phyloP scores from a whole-genome alignment of 139 green algal species.

The Volvox reticuliferus region DNA sequence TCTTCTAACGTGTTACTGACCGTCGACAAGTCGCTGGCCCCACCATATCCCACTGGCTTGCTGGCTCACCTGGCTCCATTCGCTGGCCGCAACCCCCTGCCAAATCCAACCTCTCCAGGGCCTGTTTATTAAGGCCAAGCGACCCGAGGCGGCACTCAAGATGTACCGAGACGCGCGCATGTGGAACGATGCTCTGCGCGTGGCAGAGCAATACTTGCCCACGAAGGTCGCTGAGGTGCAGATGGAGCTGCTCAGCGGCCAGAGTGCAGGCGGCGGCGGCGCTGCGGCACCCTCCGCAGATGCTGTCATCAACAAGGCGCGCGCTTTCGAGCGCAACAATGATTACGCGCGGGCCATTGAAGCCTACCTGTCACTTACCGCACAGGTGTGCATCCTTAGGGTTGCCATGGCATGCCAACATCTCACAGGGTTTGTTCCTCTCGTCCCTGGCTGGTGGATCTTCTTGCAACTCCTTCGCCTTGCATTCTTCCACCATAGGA shows the following conservation, averaged over 20 bases:
- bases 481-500: background rate
- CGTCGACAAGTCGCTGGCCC: no score
- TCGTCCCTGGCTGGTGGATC: background rate
- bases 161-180: conserved; percentile 81
- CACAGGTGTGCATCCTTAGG: background rate
- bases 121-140: conserved; percentile 80
- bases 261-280: conserved; percentile 3
- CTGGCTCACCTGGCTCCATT: background rate
- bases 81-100: background rate
- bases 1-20: no score
- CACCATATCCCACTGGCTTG: no score
- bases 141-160: conserved; percentile 78
- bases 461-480: no score
- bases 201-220: conserved; percentile 86
- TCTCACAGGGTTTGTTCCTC: background rate
- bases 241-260: conserved; percentile 56
- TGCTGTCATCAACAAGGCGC: conserved; percentile 61
- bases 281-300: conserved; percentile 12
- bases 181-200: conserved; percentile 86
- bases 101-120: background rate
- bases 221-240: conserved; percentile 69
- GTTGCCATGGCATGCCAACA: no score
- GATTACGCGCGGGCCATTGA: conserved; percentile 86
- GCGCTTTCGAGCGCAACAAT: conserved; percentile 71
- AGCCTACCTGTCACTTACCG: conserved; percentile 76